These are phyloP conservation scores for Trematosphaeria pertusa DNA, from an alignment of 2,329 filamentous ascomycete species.

Conservation along the genomic window DNA sequence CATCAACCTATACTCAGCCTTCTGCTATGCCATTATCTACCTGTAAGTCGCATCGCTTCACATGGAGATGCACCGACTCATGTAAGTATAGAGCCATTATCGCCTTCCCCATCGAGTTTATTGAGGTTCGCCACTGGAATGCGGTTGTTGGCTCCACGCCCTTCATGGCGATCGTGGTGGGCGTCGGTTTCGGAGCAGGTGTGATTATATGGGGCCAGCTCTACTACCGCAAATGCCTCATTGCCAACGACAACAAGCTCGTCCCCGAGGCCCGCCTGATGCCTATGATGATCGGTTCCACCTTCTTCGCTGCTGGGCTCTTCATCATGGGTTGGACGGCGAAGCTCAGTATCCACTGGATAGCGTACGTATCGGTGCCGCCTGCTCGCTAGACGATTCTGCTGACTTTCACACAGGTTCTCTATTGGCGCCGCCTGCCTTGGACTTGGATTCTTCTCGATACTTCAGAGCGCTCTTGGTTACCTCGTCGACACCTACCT, in stretches of 20 bases:
- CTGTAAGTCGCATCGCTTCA: constrained; percentile 36
- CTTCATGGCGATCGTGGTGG: constrained; percentile 67
- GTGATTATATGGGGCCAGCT: constrained; percentile 68
- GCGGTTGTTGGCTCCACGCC: constrained; percentile 63
- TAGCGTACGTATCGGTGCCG: constrained; percentile 48
- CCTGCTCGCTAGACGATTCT: too few relatives aligned
- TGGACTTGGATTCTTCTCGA: constrained; percentile 78
- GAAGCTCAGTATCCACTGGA: constrained; percentile 55
- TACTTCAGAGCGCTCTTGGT: constrained; percentile 79
- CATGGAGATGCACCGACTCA: not conserved
- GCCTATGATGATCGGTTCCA: constrained; percentile 67
- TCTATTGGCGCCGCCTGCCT: constrained; percentile 62
- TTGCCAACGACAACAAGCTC: constrained; percentile 52
- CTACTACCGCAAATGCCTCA: constrained; percentile 62
- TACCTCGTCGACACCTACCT: constrained; percentile 72
- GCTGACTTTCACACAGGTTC: constrained; percentile 33
- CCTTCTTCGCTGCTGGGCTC: constrained; percentile 62
- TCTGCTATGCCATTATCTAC: constrained; percentile 70
- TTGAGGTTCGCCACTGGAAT: constrained; percentile 66
- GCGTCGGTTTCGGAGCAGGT: constrained; percentile 62
- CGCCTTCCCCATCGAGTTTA: constrained; percentile 72
- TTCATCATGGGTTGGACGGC: constrained; percentile 68
- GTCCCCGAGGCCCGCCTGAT: constrained; percentile 65
- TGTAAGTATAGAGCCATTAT: constrained; percentile 42
- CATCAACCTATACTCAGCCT: constrained; percentile 70